Base-by-base conservation (phyloP, 352 stramenopile genomes). In the Blastocystis sp. region DNA sequence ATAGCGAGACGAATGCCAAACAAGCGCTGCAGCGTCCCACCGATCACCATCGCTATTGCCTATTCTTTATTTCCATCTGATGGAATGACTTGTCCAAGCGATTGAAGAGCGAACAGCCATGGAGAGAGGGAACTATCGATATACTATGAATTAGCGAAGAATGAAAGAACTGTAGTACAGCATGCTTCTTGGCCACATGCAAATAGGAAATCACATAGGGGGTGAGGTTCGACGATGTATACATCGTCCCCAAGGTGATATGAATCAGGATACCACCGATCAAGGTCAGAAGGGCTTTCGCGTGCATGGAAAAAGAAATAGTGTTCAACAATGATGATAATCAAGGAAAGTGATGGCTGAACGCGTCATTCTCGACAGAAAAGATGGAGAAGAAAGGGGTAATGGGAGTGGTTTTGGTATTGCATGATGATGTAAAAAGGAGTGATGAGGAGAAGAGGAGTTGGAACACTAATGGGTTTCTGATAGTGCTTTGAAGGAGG, bases 171-270 rank as follows among this genome's bases (percentile, higher is more conserved):
- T 48, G 19, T 24, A 34, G 17, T 42, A 66, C 74, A 28, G 65
- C 66, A 11, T 68, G n/a, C 11, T 64, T 34, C 54, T 84, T 84
- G 14, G 69, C 74, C 19, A 76, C 68, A 45, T 88, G 68, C 0
- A 78, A 48, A 66, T 88, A 88, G 21, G 78, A 88, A 7, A 88
- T 76, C 42, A 88, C 68, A 78, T 88, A 88, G 38, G 78, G 61
- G 2, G 64, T 63, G 28, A 88, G 57, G n/a, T 88, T 88, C 6
- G 78, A 76, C 1, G 64, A 42, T n/a, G 78, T 88, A 78, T 88
- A 88, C 64, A 88, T 17, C 14, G 78, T 88, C 21, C 78, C 78
- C 7, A 88, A 61, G 14, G 78, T 88, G n/a, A 88, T 11, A 61
- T 88, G 78, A 54, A 88, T 88, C 14, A 88, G 61, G 61, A 88